phyloP scores from a whole-genome alignment of 768 basidiomycete species.

The Macrolepiota albuminosa region DNA sequence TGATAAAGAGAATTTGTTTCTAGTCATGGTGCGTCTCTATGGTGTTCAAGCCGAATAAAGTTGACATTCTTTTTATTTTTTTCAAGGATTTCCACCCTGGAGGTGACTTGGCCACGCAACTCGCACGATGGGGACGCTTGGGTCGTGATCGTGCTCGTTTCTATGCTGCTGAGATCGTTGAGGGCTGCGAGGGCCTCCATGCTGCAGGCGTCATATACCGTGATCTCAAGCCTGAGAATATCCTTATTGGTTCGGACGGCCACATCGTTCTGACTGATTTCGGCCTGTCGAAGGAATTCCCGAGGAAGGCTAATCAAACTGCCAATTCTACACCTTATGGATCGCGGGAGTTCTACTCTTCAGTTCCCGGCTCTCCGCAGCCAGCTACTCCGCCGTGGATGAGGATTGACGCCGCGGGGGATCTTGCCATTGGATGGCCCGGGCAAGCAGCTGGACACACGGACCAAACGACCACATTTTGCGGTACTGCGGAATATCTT shows the following conservation, averaged over 20 bases:
- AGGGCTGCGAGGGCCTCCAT: conserved; percentile 93
- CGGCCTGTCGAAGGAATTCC: conserved; percentile 90
- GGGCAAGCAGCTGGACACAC: conserved; percentile 40
- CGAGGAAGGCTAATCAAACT: conserved; percentile 43
- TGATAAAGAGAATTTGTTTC: conserved; percentile 94
- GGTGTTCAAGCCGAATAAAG: conserved; percentile 9
- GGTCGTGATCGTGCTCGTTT: conserved; percentile 94
- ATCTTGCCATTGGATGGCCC: conserved; percentile 54
- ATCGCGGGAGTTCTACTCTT: conserved; percentile 49
- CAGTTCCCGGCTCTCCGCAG: conserved; percentile 39
- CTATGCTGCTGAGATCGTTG: conserved; percentile 96
- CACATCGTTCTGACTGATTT: conserved; percentile 98
- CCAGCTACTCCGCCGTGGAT: conserved; percentile 72
- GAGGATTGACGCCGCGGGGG: conserved; percentile 55
- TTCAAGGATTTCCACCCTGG: conserved; percentile 88
- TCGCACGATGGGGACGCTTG: conserved; percentile 91
- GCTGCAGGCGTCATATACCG: conserved; percentile 95
- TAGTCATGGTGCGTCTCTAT: conserved; percentile 74
- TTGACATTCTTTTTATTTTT: conserved; percentile 10
- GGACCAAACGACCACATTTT: conserved; percentile 84
- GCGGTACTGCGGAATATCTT: conserved; percentile 94
- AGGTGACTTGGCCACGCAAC: conserved; percentile 95
- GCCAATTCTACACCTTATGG: conserved; percentile 58
- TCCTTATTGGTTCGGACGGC: conserved; percentile 89
- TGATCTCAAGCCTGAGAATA: conserved; percentile 95